A percentile compares a stretch with the other conserved stretches of the same genome.
phyloP scores from a whole-genome alignment of 1,284 basidiomycete genomes.

The Cutaneotrichosporon cavernicola region DNA sequence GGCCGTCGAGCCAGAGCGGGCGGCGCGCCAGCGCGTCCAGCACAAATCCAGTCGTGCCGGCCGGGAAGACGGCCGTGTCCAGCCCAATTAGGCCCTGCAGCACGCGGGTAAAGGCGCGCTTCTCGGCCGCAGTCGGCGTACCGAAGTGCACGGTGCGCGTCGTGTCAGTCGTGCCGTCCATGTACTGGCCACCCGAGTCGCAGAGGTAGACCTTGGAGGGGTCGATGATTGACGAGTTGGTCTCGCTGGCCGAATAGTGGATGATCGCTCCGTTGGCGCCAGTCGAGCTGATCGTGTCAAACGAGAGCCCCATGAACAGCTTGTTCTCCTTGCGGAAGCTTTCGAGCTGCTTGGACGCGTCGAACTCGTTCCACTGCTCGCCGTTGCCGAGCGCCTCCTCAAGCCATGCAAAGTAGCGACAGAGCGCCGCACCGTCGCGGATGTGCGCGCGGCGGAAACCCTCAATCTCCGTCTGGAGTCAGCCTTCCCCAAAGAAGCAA shows the following conservation, averaged over 20 bases:
- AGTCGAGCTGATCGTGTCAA: slow-evolving; percentile 86
- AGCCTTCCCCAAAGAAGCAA: not conserved
- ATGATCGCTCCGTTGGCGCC: slow-evolving; percentile 90
- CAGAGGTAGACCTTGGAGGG: slow-evolving; percentile 87
- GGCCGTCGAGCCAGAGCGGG: slow-evolving; percentile 85
- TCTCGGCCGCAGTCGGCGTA: slow-evolving; percentile 75
- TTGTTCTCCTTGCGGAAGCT: slow-evolving; percentile 75
- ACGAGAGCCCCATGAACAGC: slow-evolving; percentile 82
- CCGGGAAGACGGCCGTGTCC: slow-evolving; percentile 83
- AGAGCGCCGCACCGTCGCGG: slow-evolving; percentile 83
- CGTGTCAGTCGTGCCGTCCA: slow-evolving; percentile 89
- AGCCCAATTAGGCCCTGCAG: slow-evolving; percentile 32
- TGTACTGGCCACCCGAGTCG: slow-evolving; percentile 89
- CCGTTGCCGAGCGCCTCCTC: slow-evolving; percentile 74
- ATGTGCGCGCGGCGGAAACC: slow-evolving; percentile 89
- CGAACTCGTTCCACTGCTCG: slow-evolving; percentile 71
- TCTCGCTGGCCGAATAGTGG: slow-evolving; percentile 82
- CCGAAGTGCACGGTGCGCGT: slow-evolving; percentile 94
- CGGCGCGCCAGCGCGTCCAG: slow-evolving; percentile 77
- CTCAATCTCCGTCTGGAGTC: slow-evolving; percentile 65
- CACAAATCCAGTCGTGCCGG: slow-evolving; percentile 66
- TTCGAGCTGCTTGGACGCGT: slow-evolving; percentile 77
- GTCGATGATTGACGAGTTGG: slow-evolving; percentile 70
- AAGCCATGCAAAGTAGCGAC: slow-evolving; percentile 89
- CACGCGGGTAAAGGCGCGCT: slow-evolving; percentile 85